A percentile compares a stretch with the other conserved stretches of the same genome.
These are phyloP conservation scores for Mortierella sp. DNA, from an alignment of 371 early-diverging fungal genomes.

Conservation along the genomic window DNA sequence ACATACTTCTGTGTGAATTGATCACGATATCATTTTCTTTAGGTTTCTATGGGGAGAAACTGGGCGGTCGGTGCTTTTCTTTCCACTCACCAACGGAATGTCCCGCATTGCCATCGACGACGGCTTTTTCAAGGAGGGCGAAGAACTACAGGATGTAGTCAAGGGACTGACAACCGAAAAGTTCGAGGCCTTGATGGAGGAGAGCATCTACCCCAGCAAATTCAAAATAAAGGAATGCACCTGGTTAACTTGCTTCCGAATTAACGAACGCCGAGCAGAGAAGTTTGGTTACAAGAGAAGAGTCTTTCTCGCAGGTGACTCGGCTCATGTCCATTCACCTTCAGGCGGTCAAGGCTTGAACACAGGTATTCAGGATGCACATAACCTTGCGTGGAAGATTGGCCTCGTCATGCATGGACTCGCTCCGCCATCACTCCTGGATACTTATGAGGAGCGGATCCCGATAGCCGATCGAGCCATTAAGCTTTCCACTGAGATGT, in stretches of 20 bases:
- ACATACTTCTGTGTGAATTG: too few relatives aligned
- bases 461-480: slow-evolving; percentile 43
- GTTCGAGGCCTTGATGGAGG: slow-evolving; percentile 20
- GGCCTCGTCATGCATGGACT: slow-evolving; percentile 32
- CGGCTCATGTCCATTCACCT: slow-evolving; percentile 38
- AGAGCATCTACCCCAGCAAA: slow-evolving; percentile 20
- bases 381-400: slow-evolving; percentile 47
- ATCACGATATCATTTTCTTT: background rate
- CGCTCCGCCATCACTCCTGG: slow-evolving; percentile 14
- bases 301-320: slow-evolving; percentile 33
- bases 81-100: slow-evolving; percentile 22
- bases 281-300: slow-evolving; percentile 13
- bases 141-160: slow-evolving; percentile 16
- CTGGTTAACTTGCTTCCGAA: slow-evolving; percentile 17
- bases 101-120: slow-evolving; percentile 19
- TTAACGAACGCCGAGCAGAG: slow-evolving; percentile 26
- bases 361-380: slow-evolving; percentile 27
- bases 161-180: slow-evolving; percentile 26
- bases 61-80: slow-evolving; percentile 7
- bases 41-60: slow-evolving; percentile 19
- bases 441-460: slow-evolving; percentile 52
- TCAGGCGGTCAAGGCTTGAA: slow-evolving; percentile 33
- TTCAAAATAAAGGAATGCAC: slow-evolving; percentile 4
- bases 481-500: slow-evolving; percentile 23
- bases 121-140: slow-evolving; percentile 14